Percentiles rank a stretch among this genome's conserved stretches.
Evolutionary conservation across 148 eudicot species (phyloP).

Genomic region (Vaccinium corymbosum): DNA sequence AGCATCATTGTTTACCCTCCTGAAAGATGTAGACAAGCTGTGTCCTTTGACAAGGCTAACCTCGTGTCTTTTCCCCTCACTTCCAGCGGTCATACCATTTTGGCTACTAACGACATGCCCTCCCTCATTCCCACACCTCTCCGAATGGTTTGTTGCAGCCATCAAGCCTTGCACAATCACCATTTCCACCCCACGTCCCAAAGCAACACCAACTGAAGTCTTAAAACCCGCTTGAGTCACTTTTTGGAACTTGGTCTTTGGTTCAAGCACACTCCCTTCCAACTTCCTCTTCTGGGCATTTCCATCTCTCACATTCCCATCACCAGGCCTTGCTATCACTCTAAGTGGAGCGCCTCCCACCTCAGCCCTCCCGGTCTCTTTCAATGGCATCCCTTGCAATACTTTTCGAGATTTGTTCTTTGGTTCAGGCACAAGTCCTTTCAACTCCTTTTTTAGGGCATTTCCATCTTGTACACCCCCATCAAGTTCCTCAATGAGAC

Average conservation of each 20-base stretch:
- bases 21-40: constrained; percentile 20
- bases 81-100: constrained; percentile 18
- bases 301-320: constrained; percentile 12
- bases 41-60: constrained; percentile 6
- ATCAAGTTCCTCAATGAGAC: constrained; percentile 10
- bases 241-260: no score
- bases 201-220: background rate
- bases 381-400: background rate
- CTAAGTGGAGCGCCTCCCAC: background rate
- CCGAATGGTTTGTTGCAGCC: constrained; percentile 40
- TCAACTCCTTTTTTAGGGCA: background rate
- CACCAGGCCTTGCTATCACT: background rate
- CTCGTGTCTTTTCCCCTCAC: constrained; percentile 24
- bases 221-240: no score
- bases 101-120: constrained; percentile 10
- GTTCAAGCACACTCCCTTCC: background rate
- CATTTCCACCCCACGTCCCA: constrained; percentile 17
- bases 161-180: constrained; percentile 47
- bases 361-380: background rate
- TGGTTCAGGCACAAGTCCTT: constrained; percentile 9
- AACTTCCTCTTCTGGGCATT: constrained; percentile 2
- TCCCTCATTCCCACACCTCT: constrained; percentile 21
- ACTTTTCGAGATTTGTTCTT: background rate
- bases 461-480: constrained; percentile 13
- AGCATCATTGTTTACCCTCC: constrained; percentile 2